These are phyloP conservation scores for Funneliformis mosseae DNA, from an alignment of 192 early-diverging fungal species.

Conservation along the genomic window DNA sequence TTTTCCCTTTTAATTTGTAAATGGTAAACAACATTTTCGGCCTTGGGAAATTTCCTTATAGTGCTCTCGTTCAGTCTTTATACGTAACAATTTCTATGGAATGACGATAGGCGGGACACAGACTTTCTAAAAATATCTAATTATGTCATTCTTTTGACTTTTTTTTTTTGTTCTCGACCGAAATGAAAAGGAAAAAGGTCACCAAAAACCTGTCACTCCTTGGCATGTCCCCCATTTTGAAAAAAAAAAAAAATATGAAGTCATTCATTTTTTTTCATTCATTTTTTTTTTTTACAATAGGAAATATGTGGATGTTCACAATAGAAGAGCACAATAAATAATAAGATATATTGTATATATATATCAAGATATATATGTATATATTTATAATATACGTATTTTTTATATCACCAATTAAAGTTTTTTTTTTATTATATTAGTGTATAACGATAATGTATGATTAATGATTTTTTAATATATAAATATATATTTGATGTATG, in stretches of 20 bases:
- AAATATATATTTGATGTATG: background rate
- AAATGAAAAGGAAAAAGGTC: background rate
- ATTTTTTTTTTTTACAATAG: background rate
- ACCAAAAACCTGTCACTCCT: background rate
- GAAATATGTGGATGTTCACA: background rate
- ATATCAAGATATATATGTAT: background rate
- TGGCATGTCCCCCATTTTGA: background rate
- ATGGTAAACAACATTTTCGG: background rate
- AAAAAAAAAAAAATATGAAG: background rate
- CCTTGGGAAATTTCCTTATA: background rate
- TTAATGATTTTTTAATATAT: background rate
- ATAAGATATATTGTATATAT: background rate
- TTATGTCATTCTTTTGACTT: background rate
- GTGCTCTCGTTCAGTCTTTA: background rate
- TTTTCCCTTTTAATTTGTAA: background rate
- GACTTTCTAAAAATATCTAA: background rate
- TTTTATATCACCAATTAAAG: background rate
- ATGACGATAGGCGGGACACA: background rate
- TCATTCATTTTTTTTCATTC: background rate
- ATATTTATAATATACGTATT: background rate
- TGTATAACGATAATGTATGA: too few relatives aligned
- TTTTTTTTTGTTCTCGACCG: background rate
- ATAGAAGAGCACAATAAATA: background rate
- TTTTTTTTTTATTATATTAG: background rate
- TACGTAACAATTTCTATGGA: background rate